phyloP scores from a whole-genome alignment of 2,329 filamentous ascomycete genomes.

The Exophiala viscosa region DNA sequence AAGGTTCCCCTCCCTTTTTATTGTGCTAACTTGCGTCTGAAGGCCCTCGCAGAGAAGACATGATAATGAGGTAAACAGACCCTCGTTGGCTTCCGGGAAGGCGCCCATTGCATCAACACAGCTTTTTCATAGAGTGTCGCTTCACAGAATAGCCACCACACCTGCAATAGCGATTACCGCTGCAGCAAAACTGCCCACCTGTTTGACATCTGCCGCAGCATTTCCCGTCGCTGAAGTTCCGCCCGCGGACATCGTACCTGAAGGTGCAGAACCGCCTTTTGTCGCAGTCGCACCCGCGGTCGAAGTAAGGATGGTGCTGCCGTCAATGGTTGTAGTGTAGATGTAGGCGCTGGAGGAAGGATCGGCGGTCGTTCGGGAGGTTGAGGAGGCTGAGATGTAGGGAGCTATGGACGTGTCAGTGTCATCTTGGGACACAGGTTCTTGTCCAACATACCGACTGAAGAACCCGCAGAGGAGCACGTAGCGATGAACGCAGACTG shows the following conservation, averaged over 20 bases:
- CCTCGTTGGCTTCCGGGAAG: background rate
- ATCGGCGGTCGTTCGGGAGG: slow-evolving; percentile 27
- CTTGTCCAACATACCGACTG: slow-evolving; percentile 36
- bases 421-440: slow-evolving; percentile 2
- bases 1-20: background rate
- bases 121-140: background rate
- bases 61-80: slow-evolving; percentile 49
- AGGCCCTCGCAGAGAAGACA: slow-evolving; percentile 56
- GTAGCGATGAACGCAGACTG: slow-evolving; percentile 39
- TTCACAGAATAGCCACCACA: slow-evolving; percentile 38
- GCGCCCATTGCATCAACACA: background rate
- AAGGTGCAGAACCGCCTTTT: slow-evolving; percentile 22
- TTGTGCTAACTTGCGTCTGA: background rate
- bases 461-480: slow-evolving; percentile 39
- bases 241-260: slow-evolving; percentile 25
- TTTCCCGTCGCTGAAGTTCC: slow-evolving; percentile 33
- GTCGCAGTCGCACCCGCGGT: slow-evolving; percentile 20
- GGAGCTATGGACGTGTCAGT: slow-evolving; percentile 26
- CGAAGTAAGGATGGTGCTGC: slow-evolving; percentile 19
- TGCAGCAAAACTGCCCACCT: slow-evolving; percentile 31
- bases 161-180: slow-evolving; percentile 41
- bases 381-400: slow-evolving; percentile 32
- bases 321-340: slow-evolving; percentile 29
- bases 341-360: slow-evolving; percentile 19
- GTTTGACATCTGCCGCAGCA: slow-evolving; percentile 34